Evolutionary conservation across 768 basidiomycete species (phyloP).

Genomic region (Mycena floridula): DNA sequence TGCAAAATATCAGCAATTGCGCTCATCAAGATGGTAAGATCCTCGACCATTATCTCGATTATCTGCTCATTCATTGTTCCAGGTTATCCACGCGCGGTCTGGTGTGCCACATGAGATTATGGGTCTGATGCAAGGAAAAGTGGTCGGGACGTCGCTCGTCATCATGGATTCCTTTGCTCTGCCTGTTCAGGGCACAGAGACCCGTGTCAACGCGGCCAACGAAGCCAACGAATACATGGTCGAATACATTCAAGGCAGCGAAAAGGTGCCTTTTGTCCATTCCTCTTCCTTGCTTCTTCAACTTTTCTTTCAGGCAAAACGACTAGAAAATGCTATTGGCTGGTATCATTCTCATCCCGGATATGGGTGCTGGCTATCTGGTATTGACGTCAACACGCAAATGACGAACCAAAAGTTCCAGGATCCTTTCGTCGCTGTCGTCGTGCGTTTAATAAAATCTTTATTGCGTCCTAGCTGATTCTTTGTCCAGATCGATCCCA

Average conservation of each 20-base stretch:
- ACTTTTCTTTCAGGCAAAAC: slow-evolving; percentile 54
- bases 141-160: slow-evolving; percentile 68
- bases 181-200: slow-evolving; percentile 97
- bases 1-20: slow-evolving; percentile 96
- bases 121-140: slow-evolving; percentile 98
- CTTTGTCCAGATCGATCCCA: slow-evolving; percentile 79
- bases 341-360: slow-evolving; percentile 99
- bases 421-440: slow-evolving; percentile 96
- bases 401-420: slow-evolving; percentile 91
- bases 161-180: slow-evolving; percentile 97
- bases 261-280: slow-evolving; percentile 51
- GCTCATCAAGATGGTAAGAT: slow-evolving; percentile 84
- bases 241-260: slow-evolving; percentile 76
- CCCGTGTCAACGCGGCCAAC: slow-evolving; percentile 91
- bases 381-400: slow-evolving; percentile 98
- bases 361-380: slow-evolving; percentile 98
- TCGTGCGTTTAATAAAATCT: slow-evolving; percentile 53
- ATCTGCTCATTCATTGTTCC: slow-evolving; percentile 14
- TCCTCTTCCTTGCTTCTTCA: slow-evolving; percentile 4
- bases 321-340: slow-evolving; percentile 86
- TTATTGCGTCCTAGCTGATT: not conserved
- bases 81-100: slow-evolving; percentile 98
- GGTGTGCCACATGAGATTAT: slow-evolving; percentile 98
- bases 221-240: slow-evolving; percentile 99
- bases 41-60: not conserved